Evolutionary conservation across 1,139 yeast genomes (phyloP), one percentile per base, ranked within the genome.

Genomic region (Neolecta irregularis): DNA sequence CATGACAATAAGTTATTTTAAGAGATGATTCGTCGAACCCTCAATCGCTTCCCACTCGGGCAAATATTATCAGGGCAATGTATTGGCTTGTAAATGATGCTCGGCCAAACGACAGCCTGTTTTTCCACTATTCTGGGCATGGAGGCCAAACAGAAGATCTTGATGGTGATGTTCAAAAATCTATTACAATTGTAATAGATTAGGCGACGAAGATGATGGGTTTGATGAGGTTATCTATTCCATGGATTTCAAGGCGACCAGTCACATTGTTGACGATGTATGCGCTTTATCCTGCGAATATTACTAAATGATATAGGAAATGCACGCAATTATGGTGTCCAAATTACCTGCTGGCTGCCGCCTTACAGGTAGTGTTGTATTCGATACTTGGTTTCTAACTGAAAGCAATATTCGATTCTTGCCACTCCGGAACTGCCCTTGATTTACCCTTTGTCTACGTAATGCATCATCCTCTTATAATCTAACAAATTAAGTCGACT

Each of bases 131-230:
- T 54, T 78, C 93, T 1, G 94, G 96, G 6, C 96, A 85, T 53
- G 96, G 96, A 23, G 93, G 95, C 6, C 75, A 74, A 48, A 72
- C 79, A 6, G 60, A 64, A 40, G 95, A 85, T 55, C 53, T 61
- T 35, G 79, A 79, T 50, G 94, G 94, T 16, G n/a, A n/a, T n/a
- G n/a, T n/a, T n/a, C n/a, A n/a, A n/a, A n/a, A n/a, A n/a, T n/a
- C n/a, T n/a, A n/a, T n/a, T n/a, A n/a, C n/a, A n/a, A n/a, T n/a
- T n/a, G n/a, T n/a, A n/a, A n/a, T n/a, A n/a, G n/a, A n/a, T n/a
- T n/a, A n/a, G n/a, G n/a, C n/a, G 96, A 85, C 52, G 96, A 85
- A 55, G 91, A 74, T 18, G 83, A 75, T 51, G 95, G 95, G 0
- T 68, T 57, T 48, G 96, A 85, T 54, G 93, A 83, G 52, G 81